Conservation (phyloP, 106 monocot genomes). For the Alisma plantagoaquatica region DNA sequence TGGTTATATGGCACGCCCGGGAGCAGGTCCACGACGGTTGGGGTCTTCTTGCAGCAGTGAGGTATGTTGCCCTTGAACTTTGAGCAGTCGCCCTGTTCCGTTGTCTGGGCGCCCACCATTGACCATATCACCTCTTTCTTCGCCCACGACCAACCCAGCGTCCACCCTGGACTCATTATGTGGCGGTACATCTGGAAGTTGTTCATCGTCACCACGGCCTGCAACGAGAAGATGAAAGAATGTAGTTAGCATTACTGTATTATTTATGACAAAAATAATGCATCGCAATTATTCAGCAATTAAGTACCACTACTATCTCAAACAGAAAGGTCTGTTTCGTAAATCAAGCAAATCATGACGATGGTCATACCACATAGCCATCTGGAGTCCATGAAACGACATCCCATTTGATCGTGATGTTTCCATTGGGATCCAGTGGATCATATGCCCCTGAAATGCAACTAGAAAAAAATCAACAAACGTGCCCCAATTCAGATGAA, state of each 20-base stretch:
- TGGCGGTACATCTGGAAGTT: constrained; percentile 70
- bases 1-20: constrained; percentile 56
- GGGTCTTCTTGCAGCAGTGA: constrained; percentile 54
- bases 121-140: constrained; percentile 64
- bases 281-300: background rate
- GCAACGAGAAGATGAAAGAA: background rate
- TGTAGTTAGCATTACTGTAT: background rate
- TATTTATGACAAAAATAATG: background rate
- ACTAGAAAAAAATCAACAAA: no score
- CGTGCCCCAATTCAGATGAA: background rate
- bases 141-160: constrained; percentile 53
- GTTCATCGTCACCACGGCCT: constrained; percentile 21
- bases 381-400: constrained; percentile 15
- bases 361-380: constrained; percentile 14
- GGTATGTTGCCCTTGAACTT: constrained; percentile 37
- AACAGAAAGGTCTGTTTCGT: background rate
- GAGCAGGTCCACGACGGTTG: constrained; percentile 55
- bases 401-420: constrained; percentile 17
- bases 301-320: background rate
- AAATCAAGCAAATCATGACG: background rate
- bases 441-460: constrained; percentile 13
- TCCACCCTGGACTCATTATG: constrained; percentile 68
- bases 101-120: constrained; percentile 58
- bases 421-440: constrained; percentile 15
- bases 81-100: constrained; percentile 79